Evolutionary conservation across 371 early-diverging fungal genomes (phyloP), one percentile per base, ranked within the genome.

Genomic region (Mortierella sp.): DNA sequence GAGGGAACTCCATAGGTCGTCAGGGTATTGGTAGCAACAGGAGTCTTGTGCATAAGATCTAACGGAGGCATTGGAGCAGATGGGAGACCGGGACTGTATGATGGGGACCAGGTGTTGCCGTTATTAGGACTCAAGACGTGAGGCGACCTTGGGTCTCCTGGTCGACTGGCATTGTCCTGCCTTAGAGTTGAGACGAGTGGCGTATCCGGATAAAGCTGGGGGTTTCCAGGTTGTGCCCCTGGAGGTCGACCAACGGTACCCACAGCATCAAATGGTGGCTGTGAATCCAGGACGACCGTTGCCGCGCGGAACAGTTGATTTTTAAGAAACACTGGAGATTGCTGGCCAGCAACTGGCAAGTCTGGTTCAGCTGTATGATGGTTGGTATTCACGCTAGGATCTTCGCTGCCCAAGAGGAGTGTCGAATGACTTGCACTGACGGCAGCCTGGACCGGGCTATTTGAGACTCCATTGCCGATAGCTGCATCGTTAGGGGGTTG

Each of bases 61-160:
- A 34, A 10, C 4, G 10, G 7, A 34, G 34, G 34, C 34, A 10
- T 34, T 34, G 34, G 4, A 34, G 34, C 39, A 26, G 48, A 3
- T 23, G 31, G 51, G 8, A 27, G 26, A 27, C 23, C 39, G 42
- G n/a, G 24, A n/a, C 24, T 34, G 23, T 60, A 49, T 18, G 38
- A 30, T 26, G 43, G 55, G 2, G 42, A 18, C 13, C 19, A 3
- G 8, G 1, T 2, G 21, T 3, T 41, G 16, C 18, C 31, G 10
- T 3, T 38, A 16, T 28, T 14, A 21, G 26, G 16, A n/a, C 27
- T 27, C n/a, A n/a, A n/a, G n/a, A n/a, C n/a, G 16, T 64, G 64
- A 3, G 64, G 64, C 8, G 64, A 38, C n/a, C 57, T 56, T 9
- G 64, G 57, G 16, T 64, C 57, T 10, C 9, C 16, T 28, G 46